These are phyloP conservation scores for Eleusine coracana DNA, from an alignment of 176 grass and related monocot species.

Conservation along the genomic window DNA sequence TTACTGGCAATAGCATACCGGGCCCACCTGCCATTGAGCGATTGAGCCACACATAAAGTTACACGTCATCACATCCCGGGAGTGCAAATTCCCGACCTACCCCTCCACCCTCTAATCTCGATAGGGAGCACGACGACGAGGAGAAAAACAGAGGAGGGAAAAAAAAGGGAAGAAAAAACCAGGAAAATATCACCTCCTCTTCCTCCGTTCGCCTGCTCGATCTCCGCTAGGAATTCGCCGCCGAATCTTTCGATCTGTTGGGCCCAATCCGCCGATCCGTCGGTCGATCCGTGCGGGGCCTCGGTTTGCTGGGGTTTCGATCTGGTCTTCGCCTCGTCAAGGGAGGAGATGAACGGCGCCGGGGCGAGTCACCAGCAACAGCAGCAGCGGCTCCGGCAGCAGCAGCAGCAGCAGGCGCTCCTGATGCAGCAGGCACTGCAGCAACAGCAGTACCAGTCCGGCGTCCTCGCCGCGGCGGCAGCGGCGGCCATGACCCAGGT, in stretches of 20 bases:
- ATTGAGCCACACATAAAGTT: background rate
- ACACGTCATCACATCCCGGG: conserved; percentile 33
- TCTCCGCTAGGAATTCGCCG: conserved; percentile 44
- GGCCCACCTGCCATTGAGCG: conserved; percentile 25
- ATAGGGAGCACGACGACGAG: conserved; percentile 46
- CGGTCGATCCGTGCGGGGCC: conserved; percentile 28
- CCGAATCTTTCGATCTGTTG: conserved; percentile 46
- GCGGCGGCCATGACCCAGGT: conserved; percentile 76
- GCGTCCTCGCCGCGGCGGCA: conserved; percentile 64
- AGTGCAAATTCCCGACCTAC: conserved; percentile 29
- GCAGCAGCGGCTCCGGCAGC: conserved; percentile 62
- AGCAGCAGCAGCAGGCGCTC: conserved; percentile 71
- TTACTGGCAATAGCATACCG: background rate
- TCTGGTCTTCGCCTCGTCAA: conserved; percentile 47
- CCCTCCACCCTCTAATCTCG: conserved; percentile 33
- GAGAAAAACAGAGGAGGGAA: conserved; percentile 33
- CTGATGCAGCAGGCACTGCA: conserved; percentile 71
- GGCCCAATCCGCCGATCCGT: conserved; percentile 34
- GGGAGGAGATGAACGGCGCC: conserved; percentile 54
- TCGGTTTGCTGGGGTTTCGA: conserved; percentile 34
- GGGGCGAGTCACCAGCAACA: conserved; percentile 55
- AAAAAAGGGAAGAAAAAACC: conserved; percentile 12
- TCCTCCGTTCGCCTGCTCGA: conserved; percentile 51
- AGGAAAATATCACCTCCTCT: conserved; percentile 51
- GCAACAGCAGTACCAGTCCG: conserved; percentile 82